These are phyloP conservation scores for Protomyces pachydermus DNA, from an alignment of 1,139 yeast genomes.

Conservation along the genomic window DNA sequence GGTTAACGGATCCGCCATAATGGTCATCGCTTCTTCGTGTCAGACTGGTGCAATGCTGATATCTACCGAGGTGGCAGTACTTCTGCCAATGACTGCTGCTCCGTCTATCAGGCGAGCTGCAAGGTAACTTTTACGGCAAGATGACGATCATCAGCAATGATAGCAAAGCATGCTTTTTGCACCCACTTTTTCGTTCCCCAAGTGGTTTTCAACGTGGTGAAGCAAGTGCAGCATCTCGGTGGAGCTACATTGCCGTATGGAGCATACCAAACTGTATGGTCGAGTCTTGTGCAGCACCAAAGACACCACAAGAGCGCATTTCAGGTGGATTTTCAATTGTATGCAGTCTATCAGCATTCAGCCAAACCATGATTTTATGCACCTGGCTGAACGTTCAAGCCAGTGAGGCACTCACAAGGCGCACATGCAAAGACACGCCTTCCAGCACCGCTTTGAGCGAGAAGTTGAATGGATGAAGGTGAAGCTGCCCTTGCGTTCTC, in stretches of 20 bases:
- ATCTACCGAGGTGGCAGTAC: too few relatives aligned
- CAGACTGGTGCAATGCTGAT: neutral
- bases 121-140: too few relatives aligned
- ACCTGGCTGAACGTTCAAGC: constrained; percentile 66
- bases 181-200: too few relatives aligned
- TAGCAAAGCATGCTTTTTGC: too few relatives aligned
- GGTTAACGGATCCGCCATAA: too few relatives aligned
- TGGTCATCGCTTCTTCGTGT: too few relatives aligned
- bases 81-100: too few relatives aligned
- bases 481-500: too few relatives aligned
- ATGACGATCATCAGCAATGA: too few relatives aligned
- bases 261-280: constrained; percentile 1
- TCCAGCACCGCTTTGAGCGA: constrained; percentile 60
- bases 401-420: constrained; percentile 55
- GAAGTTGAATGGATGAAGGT: constrained; percentile 39
- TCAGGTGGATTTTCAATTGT: neutral
- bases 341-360: neutral
- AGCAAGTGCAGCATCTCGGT: too few relatives aligned
- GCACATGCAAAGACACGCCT: constrained; percentile 55
- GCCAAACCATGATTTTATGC: constrained; percentile 87
- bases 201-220: too few relatives aligned
- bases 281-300: constrained; percentile 5
- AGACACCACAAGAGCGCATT: constrained; percentile 9
- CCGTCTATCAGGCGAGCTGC: too few relatives aligned
- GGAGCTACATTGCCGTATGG: neutral